Base-by-base conservation (phyloP, 371 early-diverging fungal genomes). In the Rhizopus delemar region DNA sequence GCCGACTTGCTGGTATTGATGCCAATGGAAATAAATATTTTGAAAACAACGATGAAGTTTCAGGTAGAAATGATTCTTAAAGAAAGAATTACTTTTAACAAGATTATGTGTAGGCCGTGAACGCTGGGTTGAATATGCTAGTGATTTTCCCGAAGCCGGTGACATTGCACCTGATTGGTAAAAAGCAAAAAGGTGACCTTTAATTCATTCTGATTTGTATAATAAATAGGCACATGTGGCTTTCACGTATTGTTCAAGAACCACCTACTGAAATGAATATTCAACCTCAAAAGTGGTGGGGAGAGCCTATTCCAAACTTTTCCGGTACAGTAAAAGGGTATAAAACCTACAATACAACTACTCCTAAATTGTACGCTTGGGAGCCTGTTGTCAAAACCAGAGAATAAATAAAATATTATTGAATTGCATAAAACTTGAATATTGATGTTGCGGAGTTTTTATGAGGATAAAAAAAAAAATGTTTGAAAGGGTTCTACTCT, bases 151-250 rank as follows among this genome's bases (percentile, higher is more conserved):
- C 63, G 96, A 96, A 68, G 82, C 90, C 33, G 83, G 85, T 39
- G 90, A 91, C 74, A 87, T 96, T 56, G 89, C 95, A 31, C 89
- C 97, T 46, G 93, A 92, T 77, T 97, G 97, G 94, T 91, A 84
- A 60, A 57, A 32, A 29, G 31, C 5, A 39, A 46, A 34, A 3
- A 29, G 41, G 35, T 16, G 38, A 31, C 1, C n/a, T 11, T n/a
- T 5, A 29, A 29, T 12, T 48, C 11, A 41, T 22, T 22, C 38
- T n/a, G 22, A 34, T 33, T 33, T 28, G 43, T 45, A 13, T 41
- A 53, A 39, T 53, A 8, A 41, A 56, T 46, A 92, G 93, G 96
- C 93, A 94, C 81, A 86, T 89, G 67, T 97, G 97, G 97, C 79
- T 96, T 51, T 89, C 88, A 73, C 85, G 83, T 60, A 81, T 89